These are phyloP conservation scores for Croton setiger DNA, from an alignment of 441 rosid species.

Conservation along the genomic window DNA sequence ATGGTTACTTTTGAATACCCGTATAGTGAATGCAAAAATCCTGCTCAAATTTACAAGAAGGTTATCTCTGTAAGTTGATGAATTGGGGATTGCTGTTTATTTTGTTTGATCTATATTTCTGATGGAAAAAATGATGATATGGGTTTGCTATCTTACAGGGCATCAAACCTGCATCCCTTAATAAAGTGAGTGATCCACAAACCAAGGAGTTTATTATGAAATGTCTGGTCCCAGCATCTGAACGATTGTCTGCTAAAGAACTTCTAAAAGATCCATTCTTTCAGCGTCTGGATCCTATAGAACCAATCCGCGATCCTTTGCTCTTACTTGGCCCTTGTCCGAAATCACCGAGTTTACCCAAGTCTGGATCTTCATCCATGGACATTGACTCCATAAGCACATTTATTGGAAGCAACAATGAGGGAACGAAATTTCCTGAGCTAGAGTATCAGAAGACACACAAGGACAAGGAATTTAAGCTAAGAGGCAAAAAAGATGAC, in stretches of 20 bases:
- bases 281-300: constrained; percentile 35
- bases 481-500: constrained; percentile 42
- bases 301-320: constrained; percentile 22
- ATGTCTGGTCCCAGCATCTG: constrained; percentile 65
- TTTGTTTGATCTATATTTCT: background rate
- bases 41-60: constrained; percentile 74
- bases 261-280: constrained; percentile 69
- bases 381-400: constrained; percentile 48
- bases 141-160: constrained; percentile 36
- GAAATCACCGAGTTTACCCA: constrained; percentile 25
- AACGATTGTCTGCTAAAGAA: constrained; percentile 56
- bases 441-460: constrained; percentile 39
- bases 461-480: constrained; percentile 42
- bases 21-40: constrained; percentile 62
- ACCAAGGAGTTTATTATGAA: constrained; percentile 64
- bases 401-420: constrained; percentile 32
- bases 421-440: constrained; percentile 20
- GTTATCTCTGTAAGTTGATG: constrained; percentile 52
- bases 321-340: constrained; percentile 29
- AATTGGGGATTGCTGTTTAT: constrained; percentile 3
- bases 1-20: constrained; percentile 77
- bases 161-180: constrained; percentile 62
- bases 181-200: constrained; percentile 58
- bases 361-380: constrained; percentile 50
- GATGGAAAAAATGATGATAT: background rate